These are phyloP conservation scores for Collybia sp. DNA, from an alignment of 768 basidiomycete genomes.

Conservation along the genomic window DNA sequence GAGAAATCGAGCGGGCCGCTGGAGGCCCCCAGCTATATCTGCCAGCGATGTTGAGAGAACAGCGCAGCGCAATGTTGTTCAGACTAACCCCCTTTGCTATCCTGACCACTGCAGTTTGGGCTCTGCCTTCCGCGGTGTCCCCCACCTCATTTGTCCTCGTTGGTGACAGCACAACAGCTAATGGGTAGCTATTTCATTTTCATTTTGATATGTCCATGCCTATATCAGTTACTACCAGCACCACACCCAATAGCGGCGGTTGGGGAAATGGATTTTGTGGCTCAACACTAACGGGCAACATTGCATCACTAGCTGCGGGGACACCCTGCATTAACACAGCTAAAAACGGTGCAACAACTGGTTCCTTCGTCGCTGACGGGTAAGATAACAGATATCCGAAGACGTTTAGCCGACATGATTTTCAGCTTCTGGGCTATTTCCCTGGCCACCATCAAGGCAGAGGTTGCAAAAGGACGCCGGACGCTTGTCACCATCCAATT, in stretches of 20 bases:
- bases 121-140: background rate
- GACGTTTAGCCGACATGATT: no score
- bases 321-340: constrained; percentile 37
- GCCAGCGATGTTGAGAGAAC: background rate
- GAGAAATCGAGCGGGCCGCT: constrained; percentile 6
- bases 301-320: constrained; percentile 24
- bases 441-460: constrained; percentile 24
- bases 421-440: constrained; percentile 27
- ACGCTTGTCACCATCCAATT: constrained; percentile 38
- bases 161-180: constrained; percentile 36
- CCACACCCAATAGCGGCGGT: constrained; percentile 30
- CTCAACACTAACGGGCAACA: constrained; percentile 21
- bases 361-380: constrained; percentile 32
- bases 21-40: background rate
- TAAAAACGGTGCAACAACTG: constrained; percentile 36
- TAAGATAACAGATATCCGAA: constrained; percentile 1
- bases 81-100: background rate
- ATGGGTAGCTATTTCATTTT: constrained; percentile 16
- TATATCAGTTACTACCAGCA: constrained; percentile 10
- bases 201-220: no score
- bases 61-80: constrained; percentile 1
- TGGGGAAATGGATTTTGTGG: constrained; percentile 41
- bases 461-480: constrained; percentile 28
- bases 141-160: constrained; percentile 33
- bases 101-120: background rate